Conservation (phyloP, 305 asterid species). For the Fraxinus angustifolia region DNA sequence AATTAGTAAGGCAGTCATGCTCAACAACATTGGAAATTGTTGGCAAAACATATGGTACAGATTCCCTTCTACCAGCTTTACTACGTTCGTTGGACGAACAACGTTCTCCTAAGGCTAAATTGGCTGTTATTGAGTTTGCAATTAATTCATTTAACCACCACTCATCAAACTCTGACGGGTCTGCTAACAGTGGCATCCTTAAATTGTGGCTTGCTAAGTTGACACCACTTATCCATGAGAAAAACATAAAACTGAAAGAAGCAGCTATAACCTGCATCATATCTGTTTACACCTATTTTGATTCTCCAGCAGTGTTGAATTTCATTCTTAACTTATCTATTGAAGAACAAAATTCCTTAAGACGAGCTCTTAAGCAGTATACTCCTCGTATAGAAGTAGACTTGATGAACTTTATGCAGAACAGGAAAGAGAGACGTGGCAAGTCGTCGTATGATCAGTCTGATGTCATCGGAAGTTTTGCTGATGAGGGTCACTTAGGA, state of each 20-base stretch:
- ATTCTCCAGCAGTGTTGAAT: conserved; percentile 69
- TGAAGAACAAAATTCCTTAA: conserved; percentile 91
- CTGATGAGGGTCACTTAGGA: conserved; percentile 83
- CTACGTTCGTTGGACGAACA: conserved; percentile 96
- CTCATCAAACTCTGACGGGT: conserved; percentile 70
- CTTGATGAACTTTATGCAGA: conserved; percentile 86
- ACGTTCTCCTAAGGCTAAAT: conserved; percentile 97
- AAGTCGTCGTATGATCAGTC: conserved; percentile 83
- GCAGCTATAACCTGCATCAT: conserved; percentile 88
- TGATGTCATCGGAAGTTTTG: conserved; percentile 77
- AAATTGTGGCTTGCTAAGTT: conserved; percentile 96
- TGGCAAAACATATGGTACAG: conserved; percentile 88
- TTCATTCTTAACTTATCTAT: conserved; percentile 86
- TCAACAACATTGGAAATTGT: conserved; percentile 84
- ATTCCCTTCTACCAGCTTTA: conserved; percentile 90
- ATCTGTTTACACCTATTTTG: conserved; percentile 81
- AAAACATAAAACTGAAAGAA: conserved; percentile 88
- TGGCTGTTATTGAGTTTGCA: conserved; percentile 95
- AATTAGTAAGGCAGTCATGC: conserved; percentile 93
- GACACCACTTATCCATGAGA: conserved; percentile 81
- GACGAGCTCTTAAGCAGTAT: conserved; percentile 90
- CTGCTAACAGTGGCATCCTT: conserved; percentile 80
- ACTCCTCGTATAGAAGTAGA: conserved; percentile 99
- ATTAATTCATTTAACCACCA: conserved; percentile 88
- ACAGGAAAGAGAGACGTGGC: conserved; percentile 88